Evolutionary conservation across 768 basidiomycete species (phyloP), one percentile per base, ranked within the genome.

Genomic region (Cystofilobasidium bisporidii): DNA sequence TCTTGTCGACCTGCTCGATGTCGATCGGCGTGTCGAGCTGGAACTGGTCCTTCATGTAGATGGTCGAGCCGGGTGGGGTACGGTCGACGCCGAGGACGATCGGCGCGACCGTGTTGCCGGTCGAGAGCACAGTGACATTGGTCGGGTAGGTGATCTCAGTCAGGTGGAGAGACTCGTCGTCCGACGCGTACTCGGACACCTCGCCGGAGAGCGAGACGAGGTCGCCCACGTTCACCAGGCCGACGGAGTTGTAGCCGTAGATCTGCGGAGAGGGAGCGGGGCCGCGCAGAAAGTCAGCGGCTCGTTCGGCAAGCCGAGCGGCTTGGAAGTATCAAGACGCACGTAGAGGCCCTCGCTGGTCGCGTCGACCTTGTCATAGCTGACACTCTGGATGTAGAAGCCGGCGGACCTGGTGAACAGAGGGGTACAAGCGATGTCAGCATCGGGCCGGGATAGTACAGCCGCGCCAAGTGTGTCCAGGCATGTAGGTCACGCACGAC

Each of bases 291-390:
- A 26, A 41, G 24, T 6, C 41, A 47, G n/a, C n/a, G n/a, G n/a
- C n/a, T n/a, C n/a, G n/a, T n/a, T n/a, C n/a, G n/a, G n/a, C n/a
- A n/a, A n/a, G n/a, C n/a, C n/a, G n/a, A n/a, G n/a, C n/a, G n/a
- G 38, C 1, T 18, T 45, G 10, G 24, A 28, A 45, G 8, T 22
- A 28, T 2, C 9, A 2, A 30, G n/a, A 61, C 61, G 4, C 41
- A 61, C 61, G 61, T 62, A 62, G 28, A 62, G 61, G 22, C 61
- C 61, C 61, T 62, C 61, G 17, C 43, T 47, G 3, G 47, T 62
- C 17, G 32, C 20, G 18, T 62, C 61, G 22, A 47, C 43, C 8
- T 45, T 32, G 43, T 62, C 61, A 20, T 12, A 20, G 17, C 3
- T 20, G 30, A 36, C 17, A 11, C 41, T 43, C 30, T 62, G 61